Evolutionary conservation across 371 early-diverging fungal genomes (phyloP), one percentile per base, ranked within the genome.

Genomic region (Blakeslea trispora): DNA sequence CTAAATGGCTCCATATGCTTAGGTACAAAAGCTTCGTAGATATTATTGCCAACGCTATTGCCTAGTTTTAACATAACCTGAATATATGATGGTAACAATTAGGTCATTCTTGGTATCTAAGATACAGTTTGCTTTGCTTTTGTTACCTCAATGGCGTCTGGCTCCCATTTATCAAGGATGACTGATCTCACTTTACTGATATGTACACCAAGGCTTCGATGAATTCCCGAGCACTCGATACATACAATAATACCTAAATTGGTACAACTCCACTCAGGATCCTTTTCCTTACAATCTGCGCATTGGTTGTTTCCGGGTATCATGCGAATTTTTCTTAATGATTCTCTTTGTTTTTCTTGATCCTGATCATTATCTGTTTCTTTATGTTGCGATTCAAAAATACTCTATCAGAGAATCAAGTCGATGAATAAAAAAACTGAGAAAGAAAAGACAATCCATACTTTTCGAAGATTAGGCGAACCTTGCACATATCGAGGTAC

Each of bases 201-300:
- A 64, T 95, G 94, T 4, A 93, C 91, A 10, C 99, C 99, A 13
- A 97, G 74, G 35, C 96, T 93, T 59, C 99, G 88, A 72, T 99
- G 99, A 31, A 93, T 87, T 19, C 98, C 97, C 18, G 97, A 95
- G 70, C 99, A 99, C 50, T 94, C 94, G 28, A 98, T 93, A 69
- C 99, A 99, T 40, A 99, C 72, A 43, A 97, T 81, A 6, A 90
- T 83, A 19, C 99, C 99, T 53, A 95, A 84, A 54, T 93, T 95
- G 22, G 92, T 86, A 63, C 91, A 87, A 9, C 94, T 92, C 99
- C 99, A 99, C 61, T 91, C 90, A 8, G 95, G 92, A 39, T 80
- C 86, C 53, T 59, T 57, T 14, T 66, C 71, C 19, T 81, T 82
- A 68, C 95, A 94, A 69, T 94, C 95, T 9, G 88, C 92, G 62